phyloP scores from a whole-genome alignment of 805 yeast species.

The Lachancea cidri region DNA sequence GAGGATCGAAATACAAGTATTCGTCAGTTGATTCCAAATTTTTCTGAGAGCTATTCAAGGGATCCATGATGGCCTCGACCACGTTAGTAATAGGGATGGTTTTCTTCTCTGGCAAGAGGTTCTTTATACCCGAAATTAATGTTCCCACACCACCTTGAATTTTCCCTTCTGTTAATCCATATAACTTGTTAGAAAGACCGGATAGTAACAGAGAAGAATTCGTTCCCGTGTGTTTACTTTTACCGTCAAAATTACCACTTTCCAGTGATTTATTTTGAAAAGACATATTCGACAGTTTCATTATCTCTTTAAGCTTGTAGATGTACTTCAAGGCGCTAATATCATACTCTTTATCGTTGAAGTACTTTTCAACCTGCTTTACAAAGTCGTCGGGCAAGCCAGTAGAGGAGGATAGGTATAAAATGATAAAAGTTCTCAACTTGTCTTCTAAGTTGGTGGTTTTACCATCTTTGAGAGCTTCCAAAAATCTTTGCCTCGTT shows the following conservation, averaged over 20 bases:
- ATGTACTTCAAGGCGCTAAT: conserved; percentile 65
- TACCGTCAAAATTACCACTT: conserved; percentile 31
- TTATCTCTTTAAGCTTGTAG: conserved; percentile 72
- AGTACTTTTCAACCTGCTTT: conserved; percentile 57
- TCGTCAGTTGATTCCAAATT: conserved; percentile 78
- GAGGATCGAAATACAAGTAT: conserved; percentile 86
- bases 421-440: conserved; percentile 81
- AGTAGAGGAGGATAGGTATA: conserved; percentile 50
- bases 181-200: conserved; percentile 69
- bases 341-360: conserved; percentile 54
- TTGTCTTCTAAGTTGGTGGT: conserved; percentile 72
- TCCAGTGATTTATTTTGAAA: conserved; percentile 31
- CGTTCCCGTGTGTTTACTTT: conserved; percentile 24
- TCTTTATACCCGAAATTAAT: conserved; percentile 80
- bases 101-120: conserved; percentile 80
- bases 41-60: conserved; percentile 54
- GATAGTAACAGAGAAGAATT: conserved; percentile 55
- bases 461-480: conserved; percentile 46
- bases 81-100: conserved; percentile 85
- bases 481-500: conserved; percentile 53
- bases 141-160: conserved; percentile 87
- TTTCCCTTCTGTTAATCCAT: conserved; percentile 76
- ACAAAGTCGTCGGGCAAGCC: conserved; percentile 42
- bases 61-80: conserved; percentile 89
- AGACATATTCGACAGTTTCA: conserved; percentile 47